Evolutionary conservation across 129 eudicot species (phyloP).

Genomic region (Artemisia argyi): DNA sequence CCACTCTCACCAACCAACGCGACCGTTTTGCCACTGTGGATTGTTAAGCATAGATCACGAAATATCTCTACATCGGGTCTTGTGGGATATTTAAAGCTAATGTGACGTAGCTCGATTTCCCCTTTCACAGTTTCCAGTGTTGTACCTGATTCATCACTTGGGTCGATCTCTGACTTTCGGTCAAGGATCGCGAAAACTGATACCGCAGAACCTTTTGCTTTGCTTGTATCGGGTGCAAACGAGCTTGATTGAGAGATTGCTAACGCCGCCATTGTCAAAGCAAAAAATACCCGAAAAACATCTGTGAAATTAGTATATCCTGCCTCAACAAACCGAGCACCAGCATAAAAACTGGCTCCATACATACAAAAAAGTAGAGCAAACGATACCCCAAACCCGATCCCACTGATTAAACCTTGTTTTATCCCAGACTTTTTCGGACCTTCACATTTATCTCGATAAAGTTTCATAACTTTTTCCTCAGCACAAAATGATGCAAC

Average conservation of each 20-base stretch:
- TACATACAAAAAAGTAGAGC: too few relatives aligned
- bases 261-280: conserved; percentile 45
- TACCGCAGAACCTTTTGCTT: conserved; percentile 63
- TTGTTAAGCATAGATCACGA: conserved; percentile 55
- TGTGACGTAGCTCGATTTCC: conserved; percentile 55
- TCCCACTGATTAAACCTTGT: conserved; percentile 76
- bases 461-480: conserved; percentile 70
- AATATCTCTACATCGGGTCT: conserved; percentile 69
- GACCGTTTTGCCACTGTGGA: conserved; percentile 70
- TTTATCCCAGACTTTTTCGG: conserved; percentile 69
- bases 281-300: too few relatives aligned
- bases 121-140: conserved; percentile 59
- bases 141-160: conserved; percentile 60
- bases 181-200: conserved; percentile 71
- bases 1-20: conserved; percentile 75
- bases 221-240: conserved; percentile 63
- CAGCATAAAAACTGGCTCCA: too few relatives aligned
- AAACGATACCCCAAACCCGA: conserved; percentile 35
- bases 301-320: too few relatives aligned
- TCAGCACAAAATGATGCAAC: conserved; percentile 89
- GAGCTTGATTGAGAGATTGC: conserved; percentile 71
- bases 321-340: too few relatives aligned
- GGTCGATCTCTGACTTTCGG: conserved; percentile 64
- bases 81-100: conserved; percentile 70
- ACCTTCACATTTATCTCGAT: conserved; percentile 66